These are phyloP conservation scores for Cyberlindnera subsufficiens DNA, from an alignment of 805 yeast species.

Conservation along the genomic window DNA sequence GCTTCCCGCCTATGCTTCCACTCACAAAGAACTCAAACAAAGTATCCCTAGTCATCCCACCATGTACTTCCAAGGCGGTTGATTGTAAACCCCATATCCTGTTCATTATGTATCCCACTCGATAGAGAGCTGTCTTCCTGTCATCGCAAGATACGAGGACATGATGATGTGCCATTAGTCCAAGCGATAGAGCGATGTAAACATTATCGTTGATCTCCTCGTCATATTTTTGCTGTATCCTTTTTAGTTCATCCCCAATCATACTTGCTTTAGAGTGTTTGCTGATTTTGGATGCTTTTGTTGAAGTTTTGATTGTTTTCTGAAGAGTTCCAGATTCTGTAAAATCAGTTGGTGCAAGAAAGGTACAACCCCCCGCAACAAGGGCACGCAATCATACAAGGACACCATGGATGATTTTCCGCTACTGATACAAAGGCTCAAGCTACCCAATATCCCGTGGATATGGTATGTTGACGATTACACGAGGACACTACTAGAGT, in stretches of 20 bases:
- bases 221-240: neutral
- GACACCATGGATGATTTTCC: no score
- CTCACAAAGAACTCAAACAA: conserved; percentile 4
- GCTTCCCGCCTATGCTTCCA: conserved; percentile 2
- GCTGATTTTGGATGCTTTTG: no score
- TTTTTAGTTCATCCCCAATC: neutral
- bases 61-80: neutral
- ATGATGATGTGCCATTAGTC: conserved; percentile 22
- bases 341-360: no score
- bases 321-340: no score
- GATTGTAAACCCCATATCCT: conserved; percentile 8
- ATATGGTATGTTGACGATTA: conserved; percentile 19
- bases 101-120: conserved; percentile 12
- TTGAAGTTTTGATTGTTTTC: no score
- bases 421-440: neutral
- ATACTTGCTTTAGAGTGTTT: neutral
- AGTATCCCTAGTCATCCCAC: neutral
- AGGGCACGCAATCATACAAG: no score
- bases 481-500: conserved; percentile 6
- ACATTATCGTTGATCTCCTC: conserved; percentile 10
- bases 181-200: conserved; percentile 11
- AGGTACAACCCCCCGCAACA: no score
- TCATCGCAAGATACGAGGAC: conserved; percentile 21
- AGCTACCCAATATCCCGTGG: conserved; percentile 10
- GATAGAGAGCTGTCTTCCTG: conserved; percentile 9